phyloP scores from a whole-genome alignment of 768 basidiomycete genomes.

The Lyophyllum semitale region DNA sequence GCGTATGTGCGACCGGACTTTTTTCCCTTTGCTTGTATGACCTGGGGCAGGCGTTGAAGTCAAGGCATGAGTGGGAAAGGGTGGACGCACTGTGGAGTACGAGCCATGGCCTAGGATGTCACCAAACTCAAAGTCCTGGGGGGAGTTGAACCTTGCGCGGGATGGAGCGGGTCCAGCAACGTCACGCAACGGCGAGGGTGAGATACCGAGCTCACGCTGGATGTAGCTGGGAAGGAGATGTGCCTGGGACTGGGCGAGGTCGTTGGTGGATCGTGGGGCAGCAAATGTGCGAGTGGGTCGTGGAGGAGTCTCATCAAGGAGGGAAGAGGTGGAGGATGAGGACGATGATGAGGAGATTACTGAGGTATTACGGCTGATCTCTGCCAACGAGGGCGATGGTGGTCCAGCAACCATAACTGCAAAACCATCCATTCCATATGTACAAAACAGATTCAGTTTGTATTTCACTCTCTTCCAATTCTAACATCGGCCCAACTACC shows the following conservation, averaged over 20 bases:
- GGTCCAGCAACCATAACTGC: not conserved
- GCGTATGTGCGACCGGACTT: conserved; percentile 66
- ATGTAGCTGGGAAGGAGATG: conserved; percentile 49
- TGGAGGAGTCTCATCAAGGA: conserved; percentile 44
- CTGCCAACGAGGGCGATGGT: conserved; percentile 40
- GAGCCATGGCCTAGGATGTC: conserved; percentile 79
- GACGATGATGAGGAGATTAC: conserved; percentile 68
- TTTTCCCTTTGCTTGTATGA: conserved; percentile 57
- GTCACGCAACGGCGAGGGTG: conserved; percentile 11
- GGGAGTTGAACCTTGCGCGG: conserved; percentile 33
- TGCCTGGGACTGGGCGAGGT: conserved; percentile 32
- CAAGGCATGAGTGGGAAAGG: not conserved
- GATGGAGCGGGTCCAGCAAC: not conserved
- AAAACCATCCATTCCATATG: not conserved
- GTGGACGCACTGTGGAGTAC: conserved; percentile 69
- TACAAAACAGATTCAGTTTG: not conserved
- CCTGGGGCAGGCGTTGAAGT: not conserved
- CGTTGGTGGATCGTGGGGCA: conserved; percentile 56
- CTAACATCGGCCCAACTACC: not conserved
- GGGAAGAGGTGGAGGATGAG: conserved; percentile 46
- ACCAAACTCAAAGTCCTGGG: conserved; percentile 74
- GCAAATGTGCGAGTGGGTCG: conserved; percentile 68
- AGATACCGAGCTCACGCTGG: conserved; percentile 52
- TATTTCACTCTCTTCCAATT: not conserved
- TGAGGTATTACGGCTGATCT: conserved; percentile 75